Conservation (phyloP, 306 rosid species). For the Dryas alaskensis region DNA sequence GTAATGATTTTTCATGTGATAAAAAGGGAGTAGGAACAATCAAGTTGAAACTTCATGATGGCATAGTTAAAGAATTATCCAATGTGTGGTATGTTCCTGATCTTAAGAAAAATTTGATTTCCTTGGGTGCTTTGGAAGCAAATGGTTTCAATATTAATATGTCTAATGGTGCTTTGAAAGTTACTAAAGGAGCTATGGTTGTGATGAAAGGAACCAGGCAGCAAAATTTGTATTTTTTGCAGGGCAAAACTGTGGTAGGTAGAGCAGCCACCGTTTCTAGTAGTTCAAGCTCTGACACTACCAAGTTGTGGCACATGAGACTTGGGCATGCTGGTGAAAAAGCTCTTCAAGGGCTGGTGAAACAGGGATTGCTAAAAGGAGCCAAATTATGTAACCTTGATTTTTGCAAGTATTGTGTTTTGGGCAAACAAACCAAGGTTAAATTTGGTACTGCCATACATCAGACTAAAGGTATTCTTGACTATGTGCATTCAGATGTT, state of each 20-base stretch:
- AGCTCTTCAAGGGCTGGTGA: not conserved
- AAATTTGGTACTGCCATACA: not conserved
- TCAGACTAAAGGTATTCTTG: not conserved
- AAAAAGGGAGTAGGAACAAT: not conserved
- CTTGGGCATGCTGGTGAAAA: not conserved
- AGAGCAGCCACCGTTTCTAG: not conserved
- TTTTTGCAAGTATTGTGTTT: not conserved
- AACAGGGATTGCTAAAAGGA: not conserved
- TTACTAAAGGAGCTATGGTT: not conserved
- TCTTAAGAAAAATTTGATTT: not conserved
- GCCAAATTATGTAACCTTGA: not conserved
- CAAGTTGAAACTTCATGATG: not conserved
- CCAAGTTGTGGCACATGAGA: not conserved
- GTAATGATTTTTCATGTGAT: not conserved
- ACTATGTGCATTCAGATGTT: too few species aligned
- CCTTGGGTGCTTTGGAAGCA: not conserved
- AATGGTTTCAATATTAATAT: not conserved
- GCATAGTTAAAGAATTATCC: not conserved
- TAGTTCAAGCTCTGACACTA: not conserved
- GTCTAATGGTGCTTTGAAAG: not conserved
- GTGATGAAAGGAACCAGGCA: not conserved
- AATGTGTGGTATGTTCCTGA: conserved; percentile 5
- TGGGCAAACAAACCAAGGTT: not conserved
- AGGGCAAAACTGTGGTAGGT: not conserved
- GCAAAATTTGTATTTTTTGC: not conserved